Conservation (phyloP, 345 rosid genomes). For the Acer campestre region DNA sequence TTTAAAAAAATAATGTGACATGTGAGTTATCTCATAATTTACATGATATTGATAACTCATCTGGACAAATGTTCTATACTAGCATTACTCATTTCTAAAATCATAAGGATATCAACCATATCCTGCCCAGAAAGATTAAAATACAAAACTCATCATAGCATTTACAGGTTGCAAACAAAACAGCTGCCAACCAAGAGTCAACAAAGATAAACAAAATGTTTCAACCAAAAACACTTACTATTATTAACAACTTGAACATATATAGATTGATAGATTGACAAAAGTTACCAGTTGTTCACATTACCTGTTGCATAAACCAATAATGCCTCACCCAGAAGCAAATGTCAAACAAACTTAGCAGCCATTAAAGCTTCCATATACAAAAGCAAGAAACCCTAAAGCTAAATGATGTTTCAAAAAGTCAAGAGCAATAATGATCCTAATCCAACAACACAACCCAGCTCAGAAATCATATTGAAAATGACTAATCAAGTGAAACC, state of each 20-base stretch:
- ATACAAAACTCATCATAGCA: too few species aligned
- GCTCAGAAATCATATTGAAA: not conserved
- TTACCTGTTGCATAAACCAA: not conserved
- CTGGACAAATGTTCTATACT: too few species aligned
- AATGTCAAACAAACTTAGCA: not conserved
- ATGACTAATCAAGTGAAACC: not conserved
- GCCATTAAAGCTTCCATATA: not conserved
- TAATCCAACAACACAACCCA: conserved; percentile 5
- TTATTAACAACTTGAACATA: not conserved
- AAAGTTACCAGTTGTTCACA: not conserved
- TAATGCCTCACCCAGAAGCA: not conserved
- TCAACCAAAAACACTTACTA: too few species aligned
- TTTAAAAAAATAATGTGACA: too few species aligned
- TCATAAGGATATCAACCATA: too few species aligned
- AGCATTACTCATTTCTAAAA: too few species aligned
- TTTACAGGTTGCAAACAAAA: too few species aligned
- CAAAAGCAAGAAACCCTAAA: not conserved
- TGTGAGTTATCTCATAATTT: too few species aligned
- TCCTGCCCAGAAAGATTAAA: too few species aligned
- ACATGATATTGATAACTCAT: too few species aligned
- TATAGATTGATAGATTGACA: not conserved
- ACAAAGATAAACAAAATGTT: too few species aligned
- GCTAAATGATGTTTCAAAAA: not conserved
- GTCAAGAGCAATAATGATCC: not conserved
- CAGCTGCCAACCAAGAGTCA: too few species aligned